These are phyloP conservation scores for Durotheca rogersii DNA, from an alignment of 495 filamentous ascomycete genomes.

Conservation along the genomic window DNA sequence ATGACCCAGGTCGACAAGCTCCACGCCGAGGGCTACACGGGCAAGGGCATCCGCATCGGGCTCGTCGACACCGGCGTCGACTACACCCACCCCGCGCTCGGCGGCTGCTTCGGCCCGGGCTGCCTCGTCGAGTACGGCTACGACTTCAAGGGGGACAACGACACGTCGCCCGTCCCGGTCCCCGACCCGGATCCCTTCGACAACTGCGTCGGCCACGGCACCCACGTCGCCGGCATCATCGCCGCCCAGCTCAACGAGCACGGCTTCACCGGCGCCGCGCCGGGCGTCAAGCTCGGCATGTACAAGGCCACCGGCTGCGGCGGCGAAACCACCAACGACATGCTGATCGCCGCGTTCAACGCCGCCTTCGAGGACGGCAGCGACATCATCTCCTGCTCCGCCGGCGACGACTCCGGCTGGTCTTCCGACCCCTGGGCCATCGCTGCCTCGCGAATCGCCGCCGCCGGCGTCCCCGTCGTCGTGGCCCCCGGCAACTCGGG, in stretches of 20 bases:
- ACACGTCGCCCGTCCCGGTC: conserved; percentile 8
- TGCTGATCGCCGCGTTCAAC: conserved; percentile 37
- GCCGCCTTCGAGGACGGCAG: conserved; percentile 39
- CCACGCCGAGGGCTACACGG: conserved; percentile 13
- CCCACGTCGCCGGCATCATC: conserved; percentile 37
- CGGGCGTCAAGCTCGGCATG: conserved; percentile 42
- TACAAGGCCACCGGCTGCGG: conserved; percentile 41
- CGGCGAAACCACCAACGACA: conserved; percentile 29
- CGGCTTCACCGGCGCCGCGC: conserved; percentile 46
- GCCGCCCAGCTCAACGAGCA: conserved; percentile 37
- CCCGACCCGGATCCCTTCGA: conserved; percentile 26
- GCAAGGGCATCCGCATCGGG: conserved; percentile 17
- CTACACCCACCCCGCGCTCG: conserved; percentile 43
- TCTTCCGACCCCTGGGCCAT: conserved; percentile 34
- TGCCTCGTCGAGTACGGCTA: conserved; percentile 37
- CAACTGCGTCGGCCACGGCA: conserved; percentile 5
- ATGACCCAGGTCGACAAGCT: conserved; percentile 27
- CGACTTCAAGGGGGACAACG: conserved; percentile 34
- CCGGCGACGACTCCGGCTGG: conserved; percentile 40
- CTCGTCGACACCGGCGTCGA: conserved; percentile 29
- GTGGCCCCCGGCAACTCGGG: conserved; percentile 43
- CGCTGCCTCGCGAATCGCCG: conserved; percentile 34
- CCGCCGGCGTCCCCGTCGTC: conserved; percentile 36
- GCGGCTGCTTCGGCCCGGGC: conserved; percentile 39
- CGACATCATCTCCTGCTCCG: conserved; percentile 45